Percentiles rank a stretch among this genome's conserved stretches.
Conservation (phyloP, 1,284 basidiomycete genomes). For the Melampsora americana region DNA sequence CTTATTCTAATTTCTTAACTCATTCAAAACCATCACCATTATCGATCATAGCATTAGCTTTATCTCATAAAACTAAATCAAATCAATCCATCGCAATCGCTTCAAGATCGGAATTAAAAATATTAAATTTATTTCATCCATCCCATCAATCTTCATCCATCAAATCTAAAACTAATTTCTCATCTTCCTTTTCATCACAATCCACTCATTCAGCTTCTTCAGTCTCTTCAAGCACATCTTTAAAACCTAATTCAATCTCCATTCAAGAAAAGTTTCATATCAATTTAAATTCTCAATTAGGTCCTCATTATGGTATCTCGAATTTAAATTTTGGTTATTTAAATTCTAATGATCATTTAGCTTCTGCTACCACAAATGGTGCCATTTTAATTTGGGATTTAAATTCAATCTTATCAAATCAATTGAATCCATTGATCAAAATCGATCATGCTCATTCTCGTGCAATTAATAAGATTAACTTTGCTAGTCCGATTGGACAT, state of each 20-base stretch:
- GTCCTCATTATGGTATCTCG: conserved; percentile 30
- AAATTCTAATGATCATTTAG: conserved; percentile 15
- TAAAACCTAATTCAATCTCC: conserved; percentile 8
- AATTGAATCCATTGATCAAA: conserved; percentile 10
- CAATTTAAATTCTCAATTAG: conserved; percentile 32
- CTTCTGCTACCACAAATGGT: conserved; percentile 30
- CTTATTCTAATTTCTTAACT: too few species aligned
- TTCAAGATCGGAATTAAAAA: conserved; percentile 26
- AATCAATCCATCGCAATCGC: conserved; percentile 23
- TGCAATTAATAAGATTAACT: conserved; percentile 36
- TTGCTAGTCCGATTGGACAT: conserved; percentile 38
- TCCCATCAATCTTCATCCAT: neutral
- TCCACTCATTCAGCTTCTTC: neutral
- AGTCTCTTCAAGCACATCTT: conserved; percentile 2
- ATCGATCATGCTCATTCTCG: conserved; percentile 40
- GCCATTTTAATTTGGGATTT: conserved; percentile 33
- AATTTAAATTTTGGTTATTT: conserved; percentile 26
- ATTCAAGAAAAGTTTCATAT: conserved; percentile 22
- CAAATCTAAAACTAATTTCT: neutral
- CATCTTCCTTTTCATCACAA: conserved; percentile 17
- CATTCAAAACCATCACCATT: conserved; percentile 10
- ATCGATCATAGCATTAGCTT: neutral
- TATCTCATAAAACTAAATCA: conserved; percentile 2
- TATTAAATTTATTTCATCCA: conserved; percentile 22
- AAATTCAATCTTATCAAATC: conserved; percentile 7